A percentile compares a stretch with the other conserved stretches of the same genome.
Conservation (phyloP, 2,329 filamentous ascomycete species). For the Fusarium xylarioides region DNA sequence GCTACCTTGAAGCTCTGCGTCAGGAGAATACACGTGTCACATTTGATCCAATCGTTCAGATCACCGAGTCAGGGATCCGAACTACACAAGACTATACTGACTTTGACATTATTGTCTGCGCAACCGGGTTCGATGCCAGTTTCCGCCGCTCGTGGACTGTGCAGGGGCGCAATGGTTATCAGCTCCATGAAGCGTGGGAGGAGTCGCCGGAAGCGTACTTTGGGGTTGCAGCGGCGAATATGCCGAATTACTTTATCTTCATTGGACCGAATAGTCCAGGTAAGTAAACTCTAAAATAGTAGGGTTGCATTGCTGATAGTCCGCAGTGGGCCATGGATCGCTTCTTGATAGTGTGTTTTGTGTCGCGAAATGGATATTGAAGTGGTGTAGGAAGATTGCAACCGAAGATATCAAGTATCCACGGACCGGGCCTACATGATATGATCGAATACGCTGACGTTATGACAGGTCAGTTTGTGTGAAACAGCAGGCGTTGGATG, state of each 20-base stretch:
- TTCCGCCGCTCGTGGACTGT: conserved; percentile 1
- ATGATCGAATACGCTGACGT: rapidly evolving
- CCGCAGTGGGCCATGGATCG: background rate
- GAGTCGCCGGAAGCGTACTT: conserved; percentile 12
- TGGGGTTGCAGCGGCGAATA: background rate
- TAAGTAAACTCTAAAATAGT: too few species aligned
- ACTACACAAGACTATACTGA: background rate
- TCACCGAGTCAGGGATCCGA: conserved; percentile 6
- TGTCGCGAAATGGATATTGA: background rate
- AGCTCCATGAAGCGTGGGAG: conserved; percentile 3
- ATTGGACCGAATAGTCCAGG: background rate
- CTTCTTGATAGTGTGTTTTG: background rate
- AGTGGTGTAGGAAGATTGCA: background rate
- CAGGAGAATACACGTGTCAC: conserved; percentile 13
- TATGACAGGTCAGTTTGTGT: background rate
- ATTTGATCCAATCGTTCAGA: background rate
- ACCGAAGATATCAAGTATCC: conserved; percentile 1
- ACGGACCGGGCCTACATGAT: background rate
- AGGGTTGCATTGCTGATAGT: background rate
- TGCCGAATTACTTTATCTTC: background rate
- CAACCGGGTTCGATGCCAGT: conserved; percentile 25
- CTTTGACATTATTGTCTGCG: conserved; percentile 24
- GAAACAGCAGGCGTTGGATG: background rate
- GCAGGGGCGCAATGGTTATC: background rate
- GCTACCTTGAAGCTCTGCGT: conserved; percentile 39